phyloP scores from a whole-genome alignment of 163 green algal species.

The Prototheca wickerhamii region DNA sequence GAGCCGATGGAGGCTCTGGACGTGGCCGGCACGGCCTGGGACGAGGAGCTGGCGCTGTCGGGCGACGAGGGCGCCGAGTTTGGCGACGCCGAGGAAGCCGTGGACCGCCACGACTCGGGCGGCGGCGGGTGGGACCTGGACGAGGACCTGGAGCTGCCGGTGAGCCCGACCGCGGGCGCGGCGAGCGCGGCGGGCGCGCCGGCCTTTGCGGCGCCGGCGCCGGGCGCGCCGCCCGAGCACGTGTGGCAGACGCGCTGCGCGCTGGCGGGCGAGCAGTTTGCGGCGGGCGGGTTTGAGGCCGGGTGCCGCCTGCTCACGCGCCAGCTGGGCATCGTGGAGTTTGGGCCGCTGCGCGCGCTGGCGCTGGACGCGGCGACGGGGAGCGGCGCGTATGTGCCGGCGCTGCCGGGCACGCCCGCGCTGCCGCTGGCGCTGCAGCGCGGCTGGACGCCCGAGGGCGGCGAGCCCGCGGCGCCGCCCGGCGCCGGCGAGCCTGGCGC shows the following conservation, averaged over 20 bases:
- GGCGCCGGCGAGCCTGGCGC: conserved; percentile 53
- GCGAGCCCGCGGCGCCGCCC: background rate
- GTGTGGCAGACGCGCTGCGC: conserved; percentile 78
- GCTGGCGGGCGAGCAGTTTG: conserved; percentile 81
- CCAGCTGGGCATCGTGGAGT: conserved; percentile 81
- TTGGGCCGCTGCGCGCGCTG: conserved; percentile 64
- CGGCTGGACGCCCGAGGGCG: conserved; percentile 46
- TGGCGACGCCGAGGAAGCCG: conserved; percentile 13
- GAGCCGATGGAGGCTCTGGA: conserved; percentile 19
- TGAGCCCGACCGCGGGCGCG: conserved; percentile 47
- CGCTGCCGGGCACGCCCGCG: conserved; percentile 44
- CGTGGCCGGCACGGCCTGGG: conserved; percentile 22
- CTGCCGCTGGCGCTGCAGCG: conserved; percentile 58
- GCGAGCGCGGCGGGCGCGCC: conserved; percentile 28
- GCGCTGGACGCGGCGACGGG: background rate
- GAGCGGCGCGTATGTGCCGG: conserved; percentile 36
- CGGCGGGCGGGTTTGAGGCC: conserved; percentile 78
- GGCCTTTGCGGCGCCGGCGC: conserved; percentile 73
- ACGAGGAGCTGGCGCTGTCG: conserved; percentile 24
- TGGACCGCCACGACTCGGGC: background rate
- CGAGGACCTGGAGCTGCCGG: conserved; percentile 30
- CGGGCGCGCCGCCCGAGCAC: conserved; percentile 61
- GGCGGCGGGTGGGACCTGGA: conserved; percentile 16
- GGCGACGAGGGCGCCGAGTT: conserved; percentile 1
- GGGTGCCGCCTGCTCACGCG: conserved; percentile 90